Evolutionary conservation across 169 alveolate genomes (phyloP).

Genomic region (Cyclospora cayetanensis): DNA sequence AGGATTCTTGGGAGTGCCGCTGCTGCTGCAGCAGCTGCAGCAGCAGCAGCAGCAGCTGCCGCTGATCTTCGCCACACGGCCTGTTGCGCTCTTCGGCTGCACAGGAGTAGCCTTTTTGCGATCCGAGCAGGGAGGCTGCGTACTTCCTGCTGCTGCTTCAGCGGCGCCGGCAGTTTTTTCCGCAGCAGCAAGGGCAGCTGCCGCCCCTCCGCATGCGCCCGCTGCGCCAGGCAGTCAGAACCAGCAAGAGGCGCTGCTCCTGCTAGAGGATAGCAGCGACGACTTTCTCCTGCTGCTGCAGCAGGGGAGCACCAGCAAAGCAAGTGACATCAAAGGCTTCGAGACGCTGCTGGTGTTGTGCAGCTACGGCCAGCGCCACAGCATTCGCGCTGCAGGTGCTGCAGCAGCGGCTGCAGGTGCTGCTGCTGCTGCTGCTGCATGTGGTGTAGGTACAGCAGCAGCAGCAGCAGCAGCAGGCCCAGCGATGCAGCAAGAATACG

Average conservation of each 20-base stretch:
- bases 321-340: background rate
- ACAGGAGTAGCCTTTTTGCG: slow-evolving; percentile 19
- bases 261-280: background rate
- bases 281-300: slow-evolving; percentile 30
- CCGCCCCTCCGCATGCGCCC: background rate
- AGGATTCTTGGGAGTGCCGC: slow-evolving; percentile 57
- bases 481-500: background rate
- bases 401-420: background rate
- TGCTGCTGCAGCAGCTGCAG: slow-evolving; percentile 44
- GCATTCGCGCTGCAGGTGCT: background rate
- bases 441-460: background rate
- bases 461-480: slow-evolving; percentile 55
- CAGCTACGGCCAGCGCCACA: slow-evolving; percentile 38
- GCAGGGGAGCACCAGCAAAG: slow-evolving; percentile 41
- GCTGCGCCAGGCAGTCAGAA: background rate
- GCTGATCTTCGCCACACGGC: slow-evolving; percentile 48
- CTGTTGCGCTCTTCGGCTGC: slow-evolving; percentile 27
- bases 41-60: slow-evolving; percentile 29
- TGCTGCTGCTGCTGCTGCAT: background rate
- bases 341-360: slow-evolving; percentile 13
- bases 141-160: slow-evolving; percentile 16
- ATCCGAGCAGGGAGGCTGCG: background rate
- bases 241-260: background rate
- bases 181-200: background rate
- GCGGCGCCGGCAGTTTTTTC: background rate